phyloP scores from a whole-genome alignment of 2,329 filamentous ascomycete genomes.

The Hysterium pulicare region DNA sequence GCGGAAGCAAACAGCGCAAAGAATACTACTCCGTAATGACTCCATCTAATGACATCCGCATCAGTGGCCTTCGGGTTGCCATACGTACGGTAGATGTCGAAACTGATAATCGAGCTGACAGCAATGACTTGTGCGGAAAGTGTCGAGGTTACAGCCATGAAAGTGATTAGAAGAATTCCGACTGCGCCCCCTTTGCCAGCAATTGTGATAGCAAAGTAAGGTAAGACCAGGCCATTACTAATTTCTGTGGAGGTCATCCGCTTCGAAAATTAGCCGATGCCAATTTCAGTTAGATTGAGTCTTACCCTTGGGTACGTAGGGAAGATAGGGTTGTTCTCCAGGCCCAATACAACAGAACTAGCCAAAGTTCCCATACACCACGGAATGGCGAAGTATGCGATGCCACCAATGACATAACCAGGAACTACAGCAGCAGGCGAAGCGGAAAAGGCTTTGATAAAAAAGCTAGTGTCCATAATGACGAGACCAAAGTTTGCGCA shows the following conservation, averaged over 20 bases:
- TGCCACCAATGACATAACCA: constrained; percentile 51
- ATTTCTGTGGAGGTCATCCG: constrained; percentile 39
- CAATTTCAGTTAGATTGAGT: not conserved
- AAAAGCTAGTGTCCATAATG: constrained; percentile 55
- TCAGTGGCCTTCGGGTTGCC: constrained; percentile 48
- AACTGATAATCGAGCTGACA: constrained; percentile 53
- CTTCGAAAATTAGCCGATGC: constrained; percentile 6
- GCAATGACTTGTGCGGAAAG: constrained; percentile 53
- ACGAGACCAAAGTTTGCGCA: constrained; percentile 53
- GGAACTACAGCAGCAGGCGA: constrained; percentile 47
- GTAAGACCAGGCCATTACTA: constrained; percentile 36
- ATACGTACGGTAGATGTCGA: constrained; percentile 54
- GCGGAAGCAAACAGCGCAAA: constrained; percentile 51
- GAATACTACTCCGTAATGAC: constrained; percentile 52
- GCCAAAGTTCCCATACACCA: constrained; percentile 53
- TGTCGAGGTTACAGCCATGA: constrained; percentile 47
- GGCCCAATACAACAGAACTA: constrained; percentile 46
- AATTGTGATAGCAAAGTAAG: constrained; percentile 38
- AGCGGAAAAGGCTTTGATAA: constrained; percentile 52
- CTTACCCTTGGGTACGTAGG: constrained; percentile 49
- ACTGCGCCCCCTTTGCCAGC: constrained; percentile 39
- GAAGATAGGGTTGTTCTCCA: constrained; percentile 49
- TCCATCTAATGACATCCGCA: constrained; percentile 49
- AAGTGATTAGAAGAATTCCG: constrained; percentile 37
- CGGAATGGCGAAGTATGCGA: constrained; percentile 54